Evolutionary conservation across 257 asterid species (phyloP).

Genomic region (Salvia rosmarinus): DNA sequence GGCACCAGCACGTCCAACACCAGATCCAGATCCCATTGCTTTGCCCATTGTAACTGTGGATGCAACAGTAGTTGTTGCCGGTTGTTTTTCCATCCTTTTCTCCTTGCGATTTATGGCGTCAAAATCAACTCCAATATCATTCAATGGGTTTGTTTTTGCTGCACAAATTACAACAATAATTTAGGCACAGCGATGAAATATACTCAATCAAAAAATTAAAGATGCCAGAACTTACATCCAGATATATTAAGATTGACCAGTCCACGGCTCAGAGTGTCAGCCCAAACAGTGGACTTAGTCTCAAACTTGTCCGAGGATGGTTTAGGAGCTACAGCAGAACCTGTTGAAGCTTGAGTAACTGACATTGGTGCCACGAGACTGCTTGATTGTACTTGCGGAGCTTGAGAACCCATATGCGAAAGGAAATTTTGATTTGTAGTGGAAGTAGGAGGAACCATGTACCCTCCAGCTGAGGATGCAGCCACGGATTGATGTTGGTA

Average conservation of each 20-base stretch:
- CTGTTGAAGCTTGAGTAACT: slow-evolving; percentile 46
- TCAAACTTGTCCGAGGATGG: slow-evolving; percentile 77
- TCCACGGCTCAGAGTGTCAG: slow-evolving; percentile 95
- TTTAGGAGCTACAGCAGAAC: slow-evolving; percentile 53
- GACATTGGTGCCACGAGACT: slow-evolving; percentile 38
- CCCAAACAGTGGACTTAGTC: slow-evolving; percentile 97
- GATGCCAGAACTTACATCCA: slow-evolving; percentile 69
- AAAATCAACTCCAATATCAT: slow-evolving; percentile 95
- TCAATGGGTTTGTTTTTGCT: slow-evolving; percentile 89
- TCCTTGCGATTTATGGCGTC: slow-evolving; percentile 94
- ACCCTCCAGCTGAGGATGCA: slow-evolving; percentile 41
- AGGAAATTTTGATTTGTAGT: slow-evolving; percentile 48
- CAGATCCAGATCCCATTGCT: slow-evolving; percentile 99
- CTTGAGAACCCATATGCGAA: slow-evolving; percentile 50
- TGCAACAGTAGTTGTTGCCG: slow-evolving; percentile 54
- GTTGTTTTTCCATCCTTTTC: slow-evolving; percentile 96
- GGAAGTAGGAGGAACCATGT: slow-evolving; percentile 55
- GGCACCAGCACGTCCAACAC: slow-evolving; percentile 87
- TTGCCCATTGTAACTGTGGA: slow-evolving; percentile 90
- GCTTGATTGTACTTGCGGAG: slow-evolving; percentile 48
- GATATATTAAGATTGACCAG: slow-evolving; percentile 90
- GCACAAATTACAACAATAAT: slow-evolving; percentile 41
- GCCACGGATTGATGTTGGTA: slow-evolving; percentile 49
- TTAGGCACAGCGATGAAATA: slow-evolving; percentile 1
- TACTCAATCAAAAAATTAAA: slow-evolving; percentile 1